phyloP scores from a whole-genome alignment of 306 rosid genomes.

The Pyrus communis region DNA sequence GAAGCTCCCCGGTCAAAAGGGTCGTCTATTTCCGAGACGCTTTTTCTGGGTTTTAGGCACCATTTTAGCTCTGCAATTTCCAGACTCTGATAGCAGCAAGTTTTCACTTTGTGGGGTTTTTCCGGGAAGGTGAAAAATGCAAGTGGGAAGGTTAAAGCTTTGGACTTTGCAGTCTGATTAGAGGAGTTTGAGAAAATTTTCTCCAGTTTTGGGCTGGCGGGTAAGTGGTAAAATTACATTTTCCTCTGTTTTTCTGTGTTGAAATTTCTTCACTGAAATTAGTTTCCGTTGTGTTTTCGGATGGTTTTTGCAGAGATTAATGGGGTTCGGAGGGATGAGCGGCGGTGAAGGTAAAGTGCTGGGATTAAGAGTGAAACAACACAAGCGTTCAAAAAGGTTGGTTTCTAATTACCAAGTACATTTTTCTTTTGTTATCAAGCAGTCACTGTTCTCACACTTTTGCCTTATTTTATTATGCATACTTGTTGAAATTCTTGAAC shows the following conservation, averaged over 20 bases:
- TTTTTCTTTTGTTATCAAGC: slow-evolving; percentile 20
- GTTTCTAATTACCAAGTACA: slow-evolving; percentile 1
- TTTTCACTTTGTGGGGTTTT: slow-evolving; percentile 36
- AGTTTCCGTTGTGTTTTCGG: neutral
- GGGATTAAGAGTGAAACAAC: slow-evolving; percentile 49
- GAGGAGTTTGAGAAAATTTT: slow-evolving; percentile 21
- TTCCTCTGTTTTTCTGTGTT: slow-evolving; percentile 12
- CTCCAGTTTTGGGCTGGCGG: slow-evolving; percentile 21
- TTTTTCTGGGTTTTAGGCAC: slow-evolving; percentile 28
- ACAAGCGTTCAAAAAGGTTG: slow-evolving; percentile 72
- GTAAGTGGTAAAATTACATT: slow-evolving; percentile 18
- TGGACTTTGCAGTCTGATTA: slow-evolving; percentile 26
- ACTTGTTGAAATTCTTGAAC: slow-evolving; percentile 5
- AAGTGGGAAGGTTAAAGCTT: slow-evolving; percentile 21
- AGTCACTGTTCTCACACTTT: slow-evolving; percentile 9
- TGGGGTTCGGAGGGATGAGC: slow-evolving; percentile 29
- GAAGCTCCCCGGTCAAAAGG: slow-evolving; percentile 48
- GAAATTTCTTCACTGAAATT: slow-evolving; percentile 5
- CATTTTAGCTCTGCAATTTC: slow-evolving; percentile 24
- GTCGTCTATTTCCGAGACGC: slow-evolving; percentile 24
- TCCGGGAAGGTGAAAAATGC: slow-evolving; percentile 33
- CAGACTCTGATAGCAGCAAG: slow-evolving; percentile 29
- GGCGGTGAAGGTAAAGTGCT: slow-evolving; percentile 38
- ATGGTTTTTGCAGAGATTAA: neutral
- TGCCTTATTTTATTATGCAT: slow-evolving; percentile 6